Evolutionary conservation across 2,329 filamentous ascomycete species (phyloP), one percentile per base, ranked within the genome.

Genomic region (Coniochaeta sp.): DNA sequence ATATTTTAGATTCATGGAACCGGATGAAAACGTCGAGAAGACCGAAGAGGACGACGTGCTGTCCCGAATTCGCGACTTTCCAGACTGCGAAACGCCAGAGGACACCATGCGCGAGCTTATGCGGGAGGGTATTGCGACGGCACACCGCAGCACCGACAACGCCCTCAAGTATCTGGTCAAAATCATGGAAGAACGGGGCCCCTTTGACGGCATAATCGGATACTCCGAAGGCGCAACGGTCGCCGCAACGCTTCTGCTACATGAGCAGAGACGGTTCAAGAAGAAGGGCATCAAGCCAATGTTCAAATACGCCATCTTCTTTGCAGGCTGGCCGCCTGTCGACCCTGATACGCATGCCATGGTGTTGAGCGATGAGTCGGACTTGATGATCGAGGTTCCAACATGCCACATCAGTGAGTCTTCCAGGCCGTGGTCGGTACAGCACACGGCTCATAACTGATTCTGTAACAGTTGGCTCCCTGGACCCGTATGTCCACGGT

Each of bases 221-320:
- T 84, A 83, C 58, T 82, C 79, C 0, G 80, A 84, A 60, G 81
- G 81, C 3, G 79, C 81, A 1, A 76, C 75, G 0, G 71, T 79
- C 13, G 81, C 79, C 0, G 74, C 74, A 0, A 79, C 74, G 0
- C 60, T 79, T 8, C 65, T 82, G 8, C 63, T 82, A 3, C 73
- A 79, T 49, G 77, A 81, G 58, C 66, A 71, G 51, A 65, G 69
- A 4, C 66, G 71, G 33, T 60, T 61, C 20, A 56, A 67, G 47
- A 62, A 65, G 47, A 63, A 65, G 28, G 72, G 57, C 9, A 59
- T 61, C 45, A 52, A 64, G 47, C 66, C 67, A 18, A 68, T 71
- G 62, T 67, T 71, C 62, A 71, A 76, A 62, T 76, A 69, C 53
- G 75, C 65, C 49, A 68, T 78, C 49, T 78, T 78, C 67, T 77